These are phyloP conservation scores for Wickerhamiella pararugosa DNA, from an alignment of 1,139 yeast genomes.

Conservation along the genomic window DNA sequence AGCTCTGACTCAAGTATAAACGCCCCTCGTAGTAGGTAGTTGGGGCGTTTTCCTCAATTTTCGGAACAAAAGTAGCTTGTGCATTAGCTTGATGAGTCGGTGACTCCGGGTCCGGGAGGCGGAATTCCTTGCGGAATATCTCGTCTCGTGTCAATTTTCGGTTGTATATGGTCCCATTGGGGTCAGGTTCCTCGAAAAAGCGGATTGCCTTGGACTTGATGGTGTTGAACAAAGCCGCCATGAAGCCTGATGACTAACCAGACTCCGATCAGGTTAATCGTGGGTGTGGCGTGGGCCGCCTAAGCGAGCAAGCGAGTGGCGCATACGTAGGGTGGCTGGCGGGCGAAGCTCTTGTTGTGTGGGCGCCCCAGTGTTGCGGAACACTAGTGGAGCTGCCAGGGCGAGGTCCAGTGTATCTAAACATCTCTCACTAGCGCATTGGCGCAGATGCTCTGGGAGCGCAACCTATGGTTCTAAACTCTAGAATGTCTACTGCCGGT, in stretches of 20 bases:
- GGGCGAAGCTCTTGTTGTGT: no score
- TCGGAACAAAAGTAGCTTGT: conserved; percentile 41
- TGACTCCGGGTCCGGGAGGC: conserved; percentile 55
- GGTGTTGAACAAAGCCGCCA: conserved; percentile 15
- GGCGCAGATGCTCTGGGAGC: no score
- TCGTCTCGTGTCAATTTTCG: conserved; percentile 42
- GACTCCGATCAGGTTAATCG: no score
- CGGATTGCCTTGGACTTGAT: conserved; percentile 12
- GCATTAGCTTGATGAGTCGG: conserved; percentile 55
- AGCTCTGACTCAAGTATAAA: conserved; percentile 56
- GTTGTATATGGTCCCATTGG: conserved; percentile 22
- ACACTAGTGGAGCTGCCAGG: no score
- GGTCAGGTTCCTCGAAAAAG: conserved; percentile 14
- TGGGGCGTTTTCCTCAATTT: conserved; percentile 6
- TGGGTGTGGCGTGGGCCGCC: no score
- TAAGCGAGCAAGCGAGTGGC: no score
- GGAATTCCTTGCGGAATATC: conserved; percentile 47
- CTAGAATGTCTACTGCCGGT: no score
- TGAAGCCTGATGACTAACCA: neutral
- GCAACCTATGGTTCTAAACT: no score
- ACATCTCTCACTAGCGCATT: no score
- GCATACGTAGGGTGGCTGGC: no score
- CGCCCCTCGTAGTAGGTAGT: conserved; percentile 37
- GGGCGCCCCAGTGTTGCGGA: no score
- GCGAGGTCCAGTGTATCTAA: no score